Evolutionary conservation across 805 yeast species (phyloP).

Genomic region (Ogataea trehaloabstinens): DNA sequence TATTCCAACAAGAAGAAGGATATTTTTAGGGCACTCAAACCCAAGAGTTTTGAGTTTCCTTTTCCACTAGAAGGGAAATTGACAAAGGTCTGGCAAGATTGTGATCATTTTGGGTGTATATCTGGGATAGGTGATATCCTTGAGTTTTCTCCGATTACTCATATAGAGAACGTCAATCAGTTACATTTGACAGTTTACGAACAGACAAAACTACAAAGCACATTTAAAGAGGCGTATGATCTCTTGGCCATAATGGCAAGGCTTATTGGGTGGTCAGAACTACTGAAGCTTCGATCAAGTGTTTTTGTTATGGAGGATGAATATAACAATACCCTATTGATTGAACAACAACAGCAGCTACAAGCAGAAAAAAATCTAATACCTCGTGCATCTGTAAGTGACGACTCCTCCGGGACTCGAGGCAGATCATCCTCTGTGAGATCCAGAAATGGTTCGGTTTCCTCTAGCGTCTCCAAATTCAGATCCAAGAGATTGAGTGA

Average conservation of each 20-base stretch:
- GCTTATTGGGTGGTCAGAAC: conserved; percentile 78
- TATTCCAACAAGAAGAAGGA: conserved; percentile 48
- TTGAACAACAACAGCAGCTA: conserved; percentile 16
- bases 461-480: conserved; percentile 27
- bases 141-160: conserved; percentile 31
- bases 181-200: conserved; percentile 47
- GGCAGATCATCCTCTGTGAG: conserved; percentile 18
- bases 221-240: conserved; percentile 62
- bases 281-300: conserved; percentile 61
- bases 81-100: conserved; percentile 45
- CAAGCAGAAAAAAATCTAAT: conserved; percentile 6
- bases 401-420: conserved; percentile 6
- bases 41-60: conserved; percentile 46
- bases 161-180: conserved; percentile 45
- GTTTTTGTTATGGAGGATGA: conserved; percentile 84
- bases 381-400: not conserved
- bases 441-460: conserved; percentile 20
- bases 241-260: conserved; percentile 67
- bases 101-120: conserved; percentile 31
- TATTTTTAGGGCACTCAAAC: conserved; percentile 39
- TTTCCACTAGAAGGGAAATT: conserved; percentile 54
- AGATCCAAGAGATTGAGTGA: conserved; percentile 59
- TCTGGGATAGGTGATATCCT: conserved; percentile 34
- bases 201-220: conserved; percentile 48
- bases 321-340: conserved; percentile 33